phyloP scores from a whole-genome alignment of 2,329 filamentous ascomycete species.

The Colletotrichum sp. region DNA sequence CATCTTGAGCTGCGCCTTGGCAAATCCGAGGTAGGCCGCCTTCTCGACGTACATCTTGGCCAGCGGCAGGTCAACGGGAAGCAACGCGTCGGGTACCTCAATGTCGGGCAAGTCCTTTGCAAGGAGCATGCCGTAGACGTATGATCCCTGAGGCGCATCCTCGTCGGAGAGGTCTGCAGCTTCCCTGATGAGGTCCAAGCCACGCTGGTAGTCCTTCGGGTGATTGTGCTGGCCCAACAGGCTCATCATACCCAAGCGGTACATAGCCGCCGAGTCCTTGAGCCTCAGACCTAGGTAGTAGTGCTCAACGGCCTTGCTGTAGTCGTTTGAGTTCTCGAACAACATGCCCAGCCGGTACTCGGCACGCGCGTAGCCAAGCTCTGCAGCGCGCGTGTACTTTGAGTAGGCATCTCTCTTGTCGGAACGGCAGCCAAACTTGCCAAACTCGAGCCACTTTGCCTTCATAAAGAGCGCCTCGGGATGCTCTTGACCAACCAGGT shows the following conservation, averaged over 20 bases:
- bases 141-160: slow-evolving; percentile 95
- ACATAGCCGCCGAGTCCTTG: slow-evolving; percentile 84
- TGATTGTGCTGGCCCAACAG: slow-evolving; percentile 93
- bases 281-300: slow-evolving; percentile 82
- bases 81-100: slow-evolving; percentile 70
- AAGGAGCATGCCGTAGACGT: slow-evolving; percentile 93
- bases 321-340: slow-evolving; percentile 93
- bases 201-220: slow-evolving; percentile 77
- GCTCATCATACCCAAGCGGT: slow-evolving; percentile 96
- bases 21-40: slow-evolving; percentile 92
- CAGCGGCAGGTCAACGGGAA: slow-evolving; percentile 73
- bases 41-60: slow-evolving; percentile 94
- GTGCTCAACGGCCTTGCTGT: slow-evolving; percentile 87
- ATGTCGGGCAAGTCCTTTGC: slow-evolving; percentile 92
- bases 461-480: slow-evolving; percentile 93
- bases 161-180: slow-evolving; percentile 91
- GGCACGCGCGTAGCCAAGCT: slow-evolving; percentile 84
- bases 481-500: slow-evolving; percentile 89
- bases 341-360: slow-evolving; percentile 99
- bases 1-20: slow-evolving; percentile 97
- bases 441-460: slow-evolving; percentile 98
- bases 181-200: slow-evolving; percentile 80
- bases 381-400: slow-evolving; percentile 84
- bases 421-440: slow-evolving; percentile 87
- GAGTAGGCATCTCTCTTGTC: slow-evolving; percentile 95